Evolutionary conservation across 495 filamentous ascomycete species (phyloP).

Genomic region (Saxophila tyrrhenica): DNA sequence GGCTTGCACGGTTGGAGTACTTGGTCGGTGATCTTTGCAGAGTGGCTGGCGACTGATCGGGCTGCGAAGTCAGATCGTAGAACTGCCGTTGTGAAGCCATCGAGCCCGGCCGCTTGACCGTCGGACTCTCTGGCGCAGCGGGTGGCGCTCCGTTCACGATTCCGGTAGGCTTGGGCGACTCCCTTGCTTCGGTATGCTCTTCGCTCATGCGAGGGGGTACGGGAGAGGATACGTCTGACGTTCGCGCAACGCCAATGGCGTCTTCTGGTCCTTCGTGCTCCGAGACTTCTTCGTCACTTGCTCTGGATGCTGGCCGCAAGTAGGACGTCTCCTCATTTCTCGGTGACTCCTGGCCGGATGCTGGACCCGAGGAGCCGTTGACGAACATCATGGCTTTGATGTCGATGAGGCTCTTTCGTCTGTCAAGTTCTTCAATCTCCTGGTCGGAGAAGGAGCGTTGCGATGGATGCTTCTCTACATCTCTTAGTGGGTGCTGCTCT

Average conservation of each 20-base stretch:
- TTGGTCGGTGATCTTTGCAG: background rate
- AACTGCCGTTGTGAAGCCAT: background rate
- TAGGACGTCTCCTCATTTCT: background rate
- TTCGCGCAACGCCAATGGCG: constrained; percentile 6
- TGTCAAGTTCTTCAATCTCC: constrained; percentile 8
- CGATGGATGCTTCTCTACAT: background rate
- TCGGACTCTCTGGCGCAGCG: constrained; percentile 1
- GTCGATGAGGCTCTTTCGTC: constrained; percentile 16
- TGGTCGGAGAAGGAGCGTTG: background rate
- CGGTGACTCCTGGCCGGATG: constrained; percentile 2
- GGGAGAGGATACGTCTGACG: background rate
- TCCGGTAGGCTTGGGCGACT: constrained; percentile 3
- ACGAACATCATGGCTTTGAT: constrained; percentile 7
- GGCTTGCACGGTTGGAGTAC: background rate
- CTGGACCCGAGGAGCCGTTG: background rate
- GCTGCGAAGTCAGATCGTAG: background rate
- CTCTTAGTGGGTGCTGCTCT: too few relatives aligned
- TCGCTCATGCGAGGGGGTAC: background rate
- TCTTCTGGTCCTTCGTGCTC: background rate
- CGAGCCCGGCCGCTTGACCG: background rate
- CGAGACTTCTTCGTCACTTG: background rate
- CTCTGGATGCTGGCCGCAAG: background rate
- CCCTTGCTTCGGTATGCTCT: constrained; percentile 9
- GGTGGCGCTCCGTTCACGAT: background rate
- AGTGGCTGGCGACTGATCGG: background rate